Evolutionary conservation across 345 rosid genomes (phyloP), one percentile per base, ranked within the genome.

Genomic region (Hirschfeldia incana): DNA sequence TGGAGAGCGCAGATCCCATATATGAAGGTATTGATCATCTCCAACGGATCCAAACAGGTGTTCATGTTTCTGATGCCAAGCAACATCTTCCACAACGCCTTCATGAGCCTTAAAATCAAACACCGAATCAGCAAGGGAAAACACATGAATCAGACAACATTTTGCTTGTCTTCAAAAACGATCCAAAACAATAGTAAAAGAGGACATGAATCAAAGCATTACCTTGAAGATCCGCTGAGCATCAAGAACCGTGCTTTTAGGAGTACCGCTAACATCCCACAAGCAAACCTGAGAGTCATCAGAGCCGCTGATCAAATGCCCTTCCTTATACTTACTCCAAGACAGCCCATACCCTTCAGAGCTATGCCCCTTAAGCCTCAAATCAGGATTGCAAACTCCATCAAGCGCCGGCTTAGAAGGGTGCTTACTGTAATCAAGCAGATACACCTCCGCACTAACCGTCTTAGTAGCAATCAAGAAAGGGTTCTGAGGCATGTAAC

Each of bases 21-120:
- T 78, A 77, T 84, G 91, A 73, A 96, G 85, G 85, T 88, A 93
- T 34, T 92, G 98, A 81, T 96, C 98, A 85, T 96, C 99, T 33
- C 99, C 99, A 76, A 91, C 97, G 4, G 98, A 96, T 76, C 99
- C 99, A 90, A 96, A 93, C 69, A 96, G 81, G 84, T 96, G 85
- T 75, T 92, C 99, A 75, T 96, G 99, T 78, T 97, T 88, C 78
- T 88, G 80, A 88, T 96, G 99, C 98, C 99, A 96, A 0, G 99
- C 98, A 1, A 96, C 99, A 85, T 96, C 99, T 86, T 96, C 99
- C 10, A 93, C 99, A 4, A 96, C 98, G 29, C 99, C 98, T 86
- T 96, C 99, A 68, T 96, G 99, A 69, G 92, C 97, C 98, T 93
- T 21, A 12, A 81, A 12, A 30, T 71, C 2, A 51, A 78, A 36